Evolutionary conservation across 2,329 filamentous ascomycete genomes (phyloP).

Genomic region (Fusarium compactum): DNA sequence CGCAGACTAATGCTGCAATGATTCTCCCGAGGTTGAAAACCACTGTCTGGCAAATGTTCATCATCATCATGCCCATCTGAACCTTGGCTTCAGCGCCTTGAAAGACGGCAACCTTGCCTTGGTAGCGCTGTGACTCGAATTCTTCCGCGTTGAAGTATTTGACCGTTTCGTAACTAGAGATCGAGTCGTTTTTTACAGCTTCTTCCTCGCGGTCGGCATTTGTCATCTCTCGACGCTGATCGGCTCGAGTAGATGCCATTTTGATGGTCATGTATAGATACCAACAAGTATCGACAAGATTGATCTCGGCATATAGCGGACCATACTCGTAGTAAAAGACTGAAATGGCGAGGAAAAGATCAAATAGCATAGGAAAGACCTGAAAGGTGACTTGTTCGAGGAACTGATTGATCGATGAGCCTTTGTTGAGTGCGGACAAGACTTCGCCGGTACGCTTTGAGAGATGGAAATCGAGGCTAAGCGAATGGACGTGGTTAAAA

Average conservation of each 20-base stretch:
- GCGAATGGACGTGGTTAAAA: slow-evolving; percentile 95
- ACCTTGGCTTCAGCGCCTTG: slow-evolving; percentile 82
- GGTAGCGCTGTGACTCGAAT: slow-evolving; percentile 82
- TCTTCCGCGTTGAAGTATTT: slow-evolving; percentile 90
- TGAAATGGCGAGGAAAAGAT: slow-evolving; percentile 85
- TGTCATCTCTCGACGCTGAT: slow-evolving; percentile 92
- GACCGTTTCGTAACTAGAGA: slow-evolving; percentile 97
- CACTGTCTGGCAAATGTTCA: slow-evolving; percentile 84
- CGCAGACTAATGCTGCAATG: slow-evolving; percentile 77
- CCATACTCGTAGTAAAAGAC: slow-evolving; percentile 72
- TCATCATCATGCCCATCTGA: slow-evolving; percentile 79
- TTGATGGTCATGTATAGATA: slow-evolving; percentile 97
- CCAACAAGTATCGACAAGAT: slow-evolving; percentile 91
- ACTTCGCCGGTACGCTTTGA: slow-evolving; percentile 98
- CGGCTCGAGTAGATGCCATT: slow-evolving; percentile 92
- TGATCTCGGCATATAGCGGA: slow-evolving; percentile 88
- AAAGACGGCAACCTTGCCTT: slow-evolving; percentile 75
- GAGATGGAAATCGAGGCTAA: slow-evolving; percentile 96
- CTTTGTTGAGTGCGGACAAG: slow-evolving; percentile 94
- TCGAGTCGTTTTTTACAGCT: slow-evolving; percentile 97
- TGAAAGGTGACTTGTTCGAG: slow-evolving; percentile 97
- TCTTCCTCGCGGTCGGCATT: slow-evolving; percentile 96
- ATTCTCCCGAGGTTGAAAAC: slow-evolving; percentile 84
- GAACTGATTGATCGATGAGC: slow-evolving; percentile 95
- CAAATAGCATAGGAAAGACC: slow-evolving; percentile 93